Conservation (phyloP, 1,284 basidiomycete species). For the Ustilago shanxiensis region DNA sequence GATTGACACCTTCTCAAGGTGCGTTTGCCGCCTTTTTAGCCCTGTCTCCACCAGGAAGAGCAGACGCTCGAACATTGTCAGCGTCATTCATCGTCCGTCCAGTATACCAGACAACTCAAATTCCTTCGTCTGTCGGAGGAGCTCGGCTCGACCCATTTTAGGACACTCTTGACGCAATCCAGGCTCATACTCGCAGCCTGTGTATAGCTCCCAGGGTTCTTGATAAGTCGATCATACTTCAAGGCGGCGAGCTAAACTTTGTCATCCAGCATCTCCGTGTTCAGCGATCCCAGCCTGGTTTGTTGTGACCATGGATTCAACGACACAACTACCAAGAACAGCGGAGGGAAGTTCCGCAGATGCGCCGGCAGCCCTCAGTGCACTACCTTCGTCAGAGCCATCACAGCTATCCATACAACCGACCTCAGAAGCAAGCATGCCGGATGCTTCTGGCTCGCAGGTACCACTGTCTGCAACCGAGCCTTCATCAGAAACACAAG, state of each 20-base stretch:
- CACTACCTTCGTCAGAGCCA: neutral
- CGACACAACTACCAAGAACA: neutral
- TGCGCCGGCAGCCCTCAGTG: neutral
- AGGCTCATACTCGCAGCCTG: constrained; percentile 5
- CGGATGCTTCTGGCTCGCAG: neutral
- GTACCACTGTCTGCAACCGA: neutral
- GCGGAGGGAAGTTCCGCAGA: neutral
- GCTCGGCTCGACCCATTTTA: neutral
- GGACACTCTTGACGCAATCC: neutral
- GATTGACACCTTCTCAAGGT: neutral
- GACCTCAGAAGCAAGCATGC: neutral
- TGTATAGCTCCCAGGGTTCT: neutral
- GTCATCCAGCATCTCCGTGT: neutral
- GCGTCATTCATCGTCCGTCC: constrained; percentile 9
- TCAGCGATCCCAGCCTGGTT: neutral
- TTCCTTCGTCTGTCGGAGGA: neutral
- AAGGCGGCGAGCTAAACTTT: no score
- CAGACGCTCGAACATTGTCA: neutral
- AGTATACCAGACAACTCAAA: neutral
- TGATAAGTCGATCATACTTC: no score
- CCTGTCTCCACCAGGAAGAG: neutral
- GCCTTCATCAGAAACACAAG: neutral
- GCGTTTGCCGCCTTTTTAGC: neutral
- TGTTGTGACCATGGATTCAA: constrained; percentile 1
- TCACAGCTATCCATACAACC: neutral